Conservation (phyloP, 176 grass and related monocot species). For the Zoysia pacifica region DNA sequence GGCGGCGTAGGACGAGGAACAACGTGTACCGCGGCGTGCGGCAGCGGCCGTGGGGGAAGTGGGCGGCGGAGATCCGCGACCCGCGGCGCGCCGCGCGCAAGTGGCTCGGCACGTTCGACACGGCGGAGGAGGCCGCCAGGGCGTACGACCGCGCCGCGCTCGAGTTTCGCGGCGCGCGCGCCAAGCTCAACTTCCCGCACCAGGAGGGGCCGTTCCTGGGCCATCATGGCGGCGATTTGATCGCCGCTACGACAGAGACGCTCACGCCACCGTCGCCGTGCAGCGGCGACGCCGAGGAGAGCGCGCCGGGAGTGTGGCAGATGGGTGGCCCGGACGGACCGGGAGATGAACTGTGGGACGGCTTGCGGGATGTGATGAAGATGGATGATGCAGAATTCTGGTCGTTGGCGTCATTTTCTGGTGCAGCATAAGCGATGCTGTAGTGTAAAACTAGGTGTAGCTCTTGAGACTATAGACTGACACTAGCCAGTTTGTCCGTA, state of each 20-base stretch:
- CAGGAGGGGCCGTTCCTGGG: slow-evolving; percentile 20
- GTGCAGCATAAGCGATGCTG: background rate
- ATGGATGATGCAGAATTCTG: slow-evolving; percentile 45
- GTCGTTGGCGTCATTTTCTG: slow-evolving; percentile 31
- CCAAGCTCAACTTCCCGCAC: slow-evolving; percentile 75
- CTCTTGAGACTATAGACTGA: background rate
- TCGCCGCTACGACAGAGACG: background rate
- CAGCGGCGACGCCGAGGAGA: slow-evolving; percentile 8
- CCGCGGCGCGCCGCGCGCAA: slow-evolving; percentile 59
- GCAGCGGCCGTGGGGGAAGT: slow-evolving; percentile 90
- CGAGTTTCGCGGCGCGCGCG: slow-evolving; percentile 81
- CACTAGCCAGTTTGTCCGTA: background rate
- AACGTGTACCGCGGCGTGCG: slow-evolving; percentile 85
- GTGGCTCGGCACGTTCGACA: slow-evolving; percentile 87
- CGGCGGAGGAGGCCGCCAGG: slow-evolving; percentile 73
- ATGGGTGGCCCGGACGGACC: slow-evolving; percentile 17
- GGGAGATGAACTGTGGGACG: slow-evolving; percentile 58
- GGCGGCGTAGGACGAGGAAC: slow-evolving; percentile 49
- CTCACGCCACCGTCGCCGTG: background rate
- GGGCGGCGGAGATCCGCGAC: slow-evolving; percentile 93
- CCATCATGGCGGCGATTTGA: background rate
- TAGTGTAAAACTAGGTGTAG: no score
- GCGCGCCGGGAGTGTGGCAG: slow-evolving; percentile 1
- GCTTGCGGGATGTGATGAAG: slow-evolving; percentile 62
- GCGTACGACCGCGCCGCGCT: slow-evolving; percentile 83